Evolutionary conservation across 169 alveolate genomes (phyloP).

Genomic region (Cryptosporidium andersoni): DNA sequence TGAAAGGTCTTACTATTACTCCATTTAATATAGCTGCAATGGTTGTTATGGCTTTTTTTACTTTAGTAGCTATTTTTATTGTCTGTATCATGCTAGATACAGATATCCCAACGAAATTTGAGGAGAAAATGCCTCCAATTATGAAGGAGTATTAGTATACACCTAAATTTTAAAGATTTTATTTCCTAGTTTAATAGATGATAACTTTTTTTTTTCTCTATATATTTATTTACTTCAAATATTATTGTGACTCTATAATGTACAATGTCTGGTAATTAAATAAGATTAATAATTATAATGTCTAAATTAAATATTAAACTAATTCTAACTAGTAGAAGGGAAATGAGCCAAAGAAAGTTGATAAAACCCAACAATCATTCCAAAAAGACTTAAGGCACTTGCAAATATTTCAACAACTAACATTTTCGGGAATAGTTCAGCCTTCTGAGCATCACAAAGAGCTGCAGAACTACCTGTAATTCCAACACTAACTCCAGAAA

Average conservation of each 20-base stretch:
- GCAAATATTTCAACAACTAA: constrained; percentile 99
- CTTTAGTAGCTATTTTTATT: constrained; percentile 39
- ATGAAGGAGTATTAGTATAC: constrained; percentile 53
- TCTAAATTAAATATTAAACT: no score
- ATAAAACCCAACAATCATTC: constrained; percentile 91
- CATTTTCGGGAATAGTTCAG: constrained; percentile 98
- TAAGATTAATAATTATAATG: background rate
- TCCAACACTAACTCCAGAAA: constrained; percentile 99
- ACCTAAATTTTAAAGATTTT: background rate
- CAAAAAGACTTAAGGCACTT: constrained; percentile 96
- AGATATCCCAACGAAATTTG: constrained; percentile 65
- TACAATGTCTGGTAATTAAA: background rate
- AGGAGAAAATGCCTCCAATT: constrained; percentile 68
- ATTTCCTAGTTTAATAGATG: background rate
- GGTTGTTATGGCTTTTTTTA: constrained; percentile 21
- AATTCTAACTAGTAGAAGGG: constrained; percentile 7
- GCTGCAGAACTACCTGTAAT: constrained; percentile 99
- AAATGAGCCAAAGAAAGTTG: constrained; percentile 73
- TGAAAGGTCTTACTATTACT: constrained; percentile 28
- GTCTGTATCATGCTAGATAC: constrained; percentile 43
- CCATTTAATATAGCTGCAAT: constrained; percentile 58
- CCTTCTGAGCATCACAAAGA: constrained; percentile 98
- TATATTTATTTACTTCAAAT: background rate
- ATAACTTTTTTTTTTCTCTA: background rate
- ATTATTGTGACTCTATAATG: background rate